These are phyloP conservation scores for Aspergillus steynii DNA, from an alignment of 495 filamentous ascomycete genomes.

Conservation along the genomic window DNA sequence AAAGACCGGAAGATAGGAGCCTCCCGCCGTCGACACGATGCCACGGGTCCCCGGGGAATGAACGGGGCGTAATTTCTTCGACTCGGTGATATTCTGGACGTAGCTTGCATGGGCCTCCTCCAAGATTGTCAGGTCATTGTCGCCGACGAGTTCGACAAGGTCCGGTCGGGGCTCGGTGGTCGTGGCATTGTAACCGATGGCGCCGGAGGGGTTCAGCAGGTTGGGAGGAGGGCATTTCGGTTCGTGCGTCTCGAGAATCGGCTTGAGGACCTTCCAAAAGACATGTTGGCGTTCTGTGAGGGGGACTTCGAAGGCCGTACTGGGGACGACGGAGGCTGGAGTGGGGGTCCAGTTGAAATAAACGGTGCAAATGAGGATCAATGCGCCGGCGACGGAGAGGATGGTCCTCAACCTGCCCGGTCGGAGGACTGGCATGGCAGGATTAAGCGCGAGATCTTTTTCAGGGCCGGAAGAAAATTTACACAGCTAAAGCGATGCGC, in stretches of 20 bases:
- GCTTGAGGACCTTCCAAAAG: conserved; percentile 42
- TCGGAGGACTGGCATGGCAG: conserved; percentile 31
- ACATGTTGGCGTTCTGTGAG: conserved; percentile 38
- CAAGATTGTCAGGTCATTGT: conserved; percentile 36
- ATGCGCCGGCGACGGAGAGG: conserved; percentile 27
- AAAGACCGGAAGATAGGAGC: conserved; percentile 46
- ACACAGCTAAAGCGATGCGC: not conserved
- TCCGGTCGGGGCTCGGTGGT: conserved; percentile 35
- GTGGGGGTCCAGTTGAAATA: conserved; percentile 44
- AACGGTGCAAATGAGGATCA: conserved; percentile 38
- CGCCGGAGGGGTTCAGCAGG: conserved; percentile 21
- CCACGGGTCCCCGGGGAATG: conserved; percentile 51
- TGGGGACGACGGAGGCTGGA: conserved; percentile 38
- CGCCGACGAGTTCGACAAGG: conserved; percentile 29
- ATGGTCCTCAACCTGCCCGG: conserved; percentile 35
- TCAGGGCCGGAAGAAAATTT: not conserved
- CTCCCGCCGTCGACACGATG: conserved; percentile 54
- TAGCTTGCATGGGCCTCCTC: conserved; percentile 45
- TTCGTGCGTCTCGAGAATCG: conserved; percentile 33
- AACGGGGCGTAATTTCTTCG: conserved; percentile 37
- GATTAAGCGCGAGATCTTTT: not conserved
- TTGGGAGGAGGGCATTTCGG: conserved; percentile 35
- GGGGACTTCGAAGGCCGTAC: conserved; percentile 40
- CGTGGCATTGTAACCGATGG: conserved; percentile 35
- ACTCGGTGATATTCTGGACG: conserved; percentile 34